These are phyloP conservation scores for Ormosia semicastrata DNA, from an alignment of 306 rosid genomes.

Conservation along the genomic window DNA sequence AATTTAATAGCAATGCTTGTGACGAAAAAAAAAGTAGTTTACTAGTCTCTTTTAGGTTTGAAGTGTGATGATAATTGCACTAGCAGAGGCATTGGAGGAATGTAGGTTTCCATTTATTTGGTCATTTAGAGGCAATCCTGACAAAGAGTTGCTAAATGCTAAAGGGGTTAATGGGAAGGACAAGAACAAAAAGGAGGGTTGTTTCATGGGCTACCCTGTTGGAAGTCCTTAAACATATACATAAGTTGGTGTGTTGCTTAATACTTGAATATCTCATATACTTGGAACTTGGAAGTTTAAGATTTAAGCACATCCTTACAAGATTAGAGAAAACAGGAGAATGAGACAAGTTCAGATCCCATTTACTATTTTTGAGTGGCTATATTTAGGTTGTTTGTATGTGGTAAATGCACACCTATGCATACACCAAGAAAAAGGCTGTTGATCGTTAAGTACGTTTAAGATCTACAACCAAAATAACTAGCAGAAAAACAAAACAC, in stretches of 20 bases:
- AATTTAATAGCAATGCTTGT: too few species aligned
- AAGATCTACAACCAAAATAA: not conserved
- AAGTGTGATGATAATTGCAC: conserved; percentile 36
- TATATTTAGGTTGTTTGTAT: not conserved
- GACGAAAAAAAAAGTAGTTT: not conserved
- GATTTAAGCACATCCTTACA: not conserved
- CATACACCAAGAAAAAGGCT: not conserved
- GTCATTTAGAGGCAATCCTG: conserved; percentile 52
- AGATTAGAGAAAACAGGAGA: not conserved
- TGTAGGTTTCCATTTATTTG: conserved; percentile 44
- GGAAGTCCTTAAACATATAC: conserved; percentile 38
- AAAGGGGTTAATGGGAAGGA: conserved; percentile 29
- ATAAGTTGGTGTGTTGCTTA: conserved; percentile 35
- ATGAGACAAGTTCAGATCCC: not conserved
- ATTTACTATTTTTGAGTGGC: not conserved
- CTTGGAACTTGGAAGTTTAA: not conserved
- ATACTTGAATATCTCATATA: not conserved
- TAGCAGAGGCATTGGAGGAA: conserved; percentile 56
- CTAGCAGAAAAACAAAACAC: not conserved
- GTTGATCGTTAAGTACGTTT: not conserved
- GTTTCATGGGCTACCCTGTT: conserved; percentile 62
- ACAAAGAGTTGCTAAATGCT: conserved; percentile 33
- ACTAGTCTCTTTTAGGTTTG: conserved; percentile 39
- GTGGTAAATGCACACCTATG: not conserved
- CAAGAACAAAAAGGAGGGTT: conserved; percentile 34